Evolutionary conservation across 1,284 basidiomycete species (phyloP), one percentile per base, ranked within the genome.

Genomic region (Rhodotorula sp.): DNA sequence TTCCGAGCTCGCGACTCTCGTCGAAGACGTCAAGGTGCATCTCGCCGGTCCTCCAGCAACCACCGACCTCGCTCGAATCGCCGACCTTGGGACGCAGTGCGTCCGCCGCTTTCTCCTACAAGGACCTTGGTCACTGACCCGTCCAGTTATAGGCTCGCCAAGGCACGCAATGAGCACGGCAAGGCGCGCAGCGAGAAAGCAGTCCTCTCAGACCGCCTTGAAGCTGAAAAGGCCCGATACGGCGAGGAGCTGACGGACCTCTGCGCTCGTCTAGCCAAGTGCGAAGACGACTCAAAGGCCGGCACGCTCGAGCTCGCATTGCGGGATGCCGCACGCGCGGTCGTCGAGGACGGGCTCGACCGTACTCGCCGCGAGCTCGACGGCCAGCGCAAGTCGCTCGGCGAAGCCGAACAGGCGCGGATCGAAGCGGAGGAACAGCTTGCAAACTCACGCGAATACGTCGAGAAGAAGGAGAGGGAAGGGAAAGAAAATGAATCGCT

Each of bases 131-230:
- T 3, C n/a, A 8, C 39, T 59, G 13, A 24, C 24, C 8, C 4
- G 19, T 2, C 13, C 15, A 13, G 7, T 19, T 22, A 27, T 44
- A 69, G 67, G 30, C 62, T 70, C 24, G 47, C 53, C 47, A 70
- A 70, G 29, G 53, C 53, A 9, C 68, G 68, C 51, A 66, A 60
- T 61, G 68, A 70, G 44, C 58, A 70, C 60, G 64, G 64, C 57
- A 63, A 66, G 29, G 64, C 48, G 1, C 56, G 60, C 19, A 59
- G 47, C 58, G 68, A 66, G 52, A 70, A 66, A 32, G 60, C 64
- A n/a, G 54, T 57, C 17, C 30, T 64, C 27, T 27, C 48, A 22
- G 68, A 66, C n/a, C 68, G 68, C 1, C 56, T 66, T 57, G 64
- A 66, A 0, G 39, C 57, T 15, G 68, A 66, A 13, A 60, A 59